Percentiles rank a stretch among this genome's conserved stretches.
Evolutionary conservation across 106 monocot species (phyloP).

Genomic region (Ottelia alismoides): DNA sequence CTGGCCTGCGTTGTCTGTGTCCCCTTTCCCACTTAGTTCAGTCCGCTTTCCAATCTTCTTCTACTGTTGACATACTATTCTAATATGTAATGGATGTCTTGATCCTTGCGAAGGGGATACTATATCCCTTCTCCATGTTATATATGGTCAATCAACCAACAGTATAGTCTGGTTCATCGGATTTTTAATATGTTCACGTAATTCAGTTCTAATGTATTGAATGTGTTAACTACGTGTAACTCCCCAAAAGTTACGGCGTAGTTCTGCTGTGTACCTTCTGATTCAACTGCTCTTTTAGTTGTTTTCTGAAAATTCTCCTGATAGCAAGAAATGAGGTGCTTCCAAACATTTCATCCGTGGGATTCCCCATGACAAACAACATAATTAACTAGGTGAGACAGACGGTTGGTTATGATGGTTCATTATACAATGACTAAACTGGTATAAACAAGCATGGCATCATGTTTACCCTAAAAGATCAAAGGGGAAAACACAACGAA

Average conservation of each 20-base stretch:
- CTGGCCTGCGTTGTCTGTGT: slow-evolving; percentile 10
- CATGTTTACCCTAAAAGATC: too few relatives aligned
- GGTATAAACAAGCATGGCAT: too few relatives aligned
- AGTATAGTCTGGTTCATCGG: too few relatives aligned
- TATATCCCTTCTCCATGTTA: background rate
- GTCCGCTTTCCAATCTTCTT: background rate
- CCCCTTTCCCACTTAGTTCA: slow-evolving; percentile 2
- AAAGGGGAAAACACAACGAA: too few relatives aligned
- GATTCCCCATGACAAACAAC: too few relatives aligned
- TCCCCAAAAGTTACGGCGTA: too few relatives aligned
- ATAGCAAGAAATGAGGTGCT: too few relatives aligned
- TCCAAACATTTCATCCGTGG: too few relatives aligned
- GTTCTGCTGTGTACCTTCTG: too few relatives aligned
- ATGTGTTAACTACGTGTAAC: too few relatives aligned
- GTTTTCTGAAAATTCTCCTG: background rate
- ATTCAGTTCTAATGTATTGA: too few relatives aligned
- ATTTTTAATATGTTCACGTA: too few relatives aligned
- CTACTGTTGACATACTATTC: background rate
- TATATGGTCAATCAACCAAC: background rate
- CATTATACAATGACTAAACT: slow-evolving; percentile 1
- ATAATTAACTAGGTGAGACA: background rate
- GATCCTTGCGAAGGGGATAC: background rate
- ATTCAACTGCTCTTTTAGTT: background rate
- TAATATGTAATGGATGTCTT: background rate
- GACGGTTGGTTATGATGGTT: background rate